Percentiles rank a stretch among this genome's conserved stretches.
These are phyloP conservation scores for Colletotrichum tofieldiae DNA, from an alignment of 2,329 filamentous ascomycete genomes.

Conservation along the genomic window DNA sequence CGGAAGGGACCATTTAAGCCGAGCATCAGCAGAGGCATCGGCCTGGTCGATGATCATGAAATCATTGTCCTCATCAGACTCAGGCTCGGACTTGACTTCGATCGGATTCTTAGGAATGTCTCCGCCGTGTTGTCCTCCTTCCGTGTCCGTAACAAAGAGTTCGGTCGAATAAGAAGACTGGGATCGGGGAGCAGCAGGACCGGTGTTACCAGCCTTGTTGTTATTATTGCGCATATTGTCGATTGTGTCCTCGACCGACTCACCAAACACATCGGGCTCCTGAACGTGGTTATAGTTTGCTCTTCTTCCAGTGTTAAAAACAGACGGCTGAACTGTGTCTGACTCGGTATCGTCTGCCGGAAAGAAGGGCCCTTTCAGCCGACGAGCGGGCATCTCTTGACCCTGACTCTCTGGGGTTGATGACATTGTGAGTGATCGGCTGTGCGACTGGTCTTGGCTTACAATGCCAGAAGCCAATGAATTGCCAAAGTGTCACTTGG, in stretches of 20 bases:
- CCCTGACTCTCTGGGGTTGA: background rate
- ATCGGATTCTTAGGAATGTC: accelerated
- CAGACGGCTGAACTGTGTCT: background rate
- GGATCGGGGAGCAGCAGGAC: too few relatives aligned
- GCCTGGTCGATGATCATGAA: slow-evolving; percentile 3
- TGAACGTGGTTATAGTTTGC: background rate
- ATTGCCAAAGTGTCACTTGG: background rate
- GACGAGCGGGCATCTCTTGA: background rate
- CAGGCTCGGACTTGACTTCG: slow-evolving; percentile 1
- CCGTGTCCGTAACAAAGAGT: background rate
- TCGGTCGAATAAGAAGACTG: background rate
- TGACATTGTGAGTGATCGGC: background rate
- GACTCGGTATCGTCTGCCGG: background rate
- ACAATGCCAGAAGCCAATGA: background rate
- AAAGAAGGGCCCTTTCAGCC: background rate
- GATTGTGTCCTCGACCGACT: background rate
- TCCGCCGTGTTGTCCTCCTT: background rate
- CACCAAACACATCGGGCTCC: background rate
- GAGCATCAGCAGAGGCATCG: background rate
- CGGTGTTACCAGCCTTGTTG: accelerated
- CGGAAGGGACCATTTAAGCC: background rate
- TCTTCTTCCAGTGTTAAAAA: background rate
- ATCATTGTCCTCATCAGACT: background rate
- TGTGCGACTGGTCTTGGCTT: too few relatives aligned
- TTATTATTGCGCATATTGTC: background rate